Evolutionary conservation across 805 yeast species (phyloP).

Genomic region (Cephaloascus albidus): DNA sequence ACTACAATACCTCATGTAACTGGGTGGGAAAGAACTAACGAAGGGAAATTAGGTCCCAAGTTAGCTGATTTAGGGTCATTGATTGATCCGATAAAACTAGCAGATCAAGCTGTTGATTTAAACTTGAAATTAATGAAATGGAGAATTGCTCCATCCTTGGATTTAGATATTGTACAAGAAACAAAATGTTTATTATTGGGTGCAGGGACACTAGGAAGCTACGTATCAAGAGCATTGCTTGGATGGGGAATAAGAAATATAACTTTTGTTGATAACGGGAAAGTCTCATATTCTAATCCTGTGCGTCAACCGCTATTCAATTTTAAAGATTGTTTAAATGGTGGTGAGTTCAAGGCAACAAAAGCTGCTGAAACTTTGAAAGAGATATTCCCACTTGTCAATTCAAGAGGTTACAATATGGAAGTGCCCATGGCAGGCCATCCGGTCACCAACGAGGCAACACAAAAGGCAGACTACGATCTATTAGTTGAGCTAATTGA

Average conservation of each 20-base stretch:
- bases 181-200: slow-evolving; percentile 77
- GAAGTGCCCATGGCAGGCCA: slow-evolving; percentile 98
- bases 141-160: slow-evolving; percentile 81
- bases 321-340: slow-evolving; percentile 71
- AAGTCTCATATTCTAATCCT: slow-evolving; percentile 87
- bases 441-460: slow-evolving; percentile 49
- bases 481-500: slow-evolving; percentile 42
- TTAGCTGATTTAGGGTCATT: slow-evolving; percentile 73
- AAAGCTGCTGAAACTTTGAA: slow-evolving; percentile 68
- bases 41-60: slow-evolving; percentile 72
- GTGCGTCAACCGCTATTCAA: slow-evolving; percentile 86
- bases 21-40: slow-evolving; percentile 87
- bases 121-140: slow-evolving; percentile 93
- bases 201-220: slow-evolving; percentile 93
- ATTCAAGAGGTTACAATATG: slow-evolving; percentile 49
- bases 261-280: slow-evolving; percentile 84
- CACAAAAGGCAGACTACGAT: slow-evolving; percentile 43
- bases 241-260: slow-evolving; percentile 93
- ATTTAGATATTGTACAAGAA: slow-evolving; percentile 53
- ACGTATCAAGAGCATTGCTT: slow-evolving; percentile 73
- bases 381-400: slow-evolving; percentile 71
- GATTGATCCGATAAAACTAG: slow-evolving; percentile 71
- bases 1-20: slow-evolving; percentile 32
- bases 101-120: slow-evolving; percentile 87
- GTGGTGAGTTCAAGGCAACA: slow-evolving; percentile 69